phyloP scores from a whole-genome alignment of 2,329 filamentous ascomycete genomes.

The Paecilomyces fulvus region DNA sequence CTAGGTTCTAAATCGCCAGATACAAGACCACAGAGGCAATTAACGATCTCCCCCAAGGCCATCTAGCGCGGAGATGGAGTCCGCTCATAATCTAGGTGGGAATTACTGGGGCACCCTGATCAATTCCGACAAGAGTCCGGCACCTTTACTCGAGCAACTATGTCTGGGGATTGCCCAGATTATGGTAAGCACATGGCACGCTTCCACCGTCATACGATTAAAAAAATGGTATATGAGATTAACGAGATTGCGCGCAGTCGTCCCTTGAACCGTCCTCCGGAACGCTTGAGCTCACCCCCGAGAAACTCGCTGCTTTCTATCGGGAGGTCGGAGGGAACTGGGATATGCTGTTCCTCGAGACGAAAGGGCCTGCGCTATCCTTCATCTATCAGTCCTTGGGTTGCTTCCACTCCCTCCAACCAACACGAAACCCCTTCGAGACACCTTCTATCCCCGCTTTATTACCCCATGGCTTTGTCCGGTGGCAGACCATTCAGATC shows the following conservation, averaged over 20 bases:
- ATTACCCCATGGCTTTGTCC: constrained; percentile 74
- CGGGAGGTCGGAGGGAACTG: constrained; percentile 66
- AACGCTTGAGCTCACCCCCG: constrained; percentile 44
- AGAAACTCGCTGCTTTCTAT: constrained; percentile 70
- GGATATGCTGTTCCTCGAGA: constrained; percentile 70
- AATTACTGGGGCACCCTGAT: constrained; percentile 56
- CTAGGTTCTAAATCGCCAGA: not conserved
- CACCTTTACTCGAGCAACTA: constrained; percentile 58
- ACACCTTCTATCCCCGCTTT: constrained; percentile 74
- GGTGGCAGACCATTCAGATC: constrained; percentile 89
- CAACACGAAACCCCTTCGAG: constrained; percentile 59
- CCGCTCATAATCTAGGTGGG: constrained; percentile 12
- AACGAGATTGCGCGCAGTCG: constrained; percentile 10
- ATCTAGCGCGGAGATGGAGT: constrained; percentile 19
- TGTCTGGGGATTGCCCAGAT: constrained; percentile 59
- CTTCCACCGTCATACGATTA: not conserved
- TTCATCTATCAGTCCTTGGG: constrained; percentile 90
- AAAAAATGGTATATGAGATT: not conserved
- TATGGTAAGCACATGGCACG: constrained; percentile 50
- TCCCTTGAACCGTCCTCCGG: constrained; percentile 24
- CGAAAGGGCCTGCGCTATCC: constrained; percentile 65
- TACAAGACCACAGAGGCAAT: not conserved
- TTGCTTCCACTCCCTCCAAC: constrained; percentile 80
- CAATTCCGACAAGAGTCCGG: constrained; percentile 58
- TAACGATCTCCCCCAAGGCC: not conserved